Conservation (phyloP, 495 filamentous ascomycete species). For the Chlorociboria aeruginascens region DNA sequence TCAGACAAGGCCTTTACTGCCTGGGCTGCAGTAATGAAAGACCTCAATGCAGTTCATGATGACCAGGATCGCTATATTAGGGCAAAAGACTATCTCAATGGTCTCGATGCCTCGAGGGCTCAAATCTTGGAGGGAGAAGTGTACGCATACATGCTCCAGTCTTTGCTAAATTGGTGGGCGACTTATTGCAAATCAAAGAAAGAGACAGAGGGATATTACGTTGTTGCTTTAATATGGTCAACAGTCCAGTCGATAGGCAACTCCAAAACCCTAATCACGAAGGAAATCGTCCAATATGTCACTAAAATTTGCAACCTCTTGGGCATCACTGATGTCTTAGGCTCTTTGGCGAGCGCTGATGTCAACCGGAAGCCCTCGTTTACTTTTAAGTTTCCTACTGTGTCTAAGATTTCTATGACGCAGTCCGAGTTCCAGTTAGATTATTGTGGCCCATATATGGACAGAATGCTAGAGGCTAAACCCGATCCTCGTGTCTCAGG, state of each 20-base stretch:
- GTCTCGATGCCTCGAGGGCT: conserved; percentile 16
- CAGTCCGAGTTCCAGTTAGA: conserved; percentile 27
- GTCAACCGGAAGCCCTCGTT: conserved; percentile 17
- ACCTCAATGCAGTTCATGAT: conserved; percentile 17
- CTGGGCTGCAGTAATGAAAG: conserved; percentile 23
- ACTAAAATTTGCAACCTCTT: conserved; percentile 14
- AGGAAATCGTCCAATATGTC: conserved; percentile 11
- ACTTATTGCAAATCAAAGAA: conserved; percentile 18
- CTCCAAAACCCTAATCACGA: conserved; percentile 8
- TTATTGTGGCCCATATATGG: conserved; percentile 61
- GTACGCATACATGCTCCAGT: conserved; percentile 25
- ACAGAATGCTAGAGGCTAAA: conserved; percentile 54
- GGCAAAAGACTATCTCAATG: conserved; percentile 21
- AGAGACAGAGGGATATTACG: conserved; percentile 20
- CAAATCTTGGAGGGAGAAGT: conserved; percentile 25
- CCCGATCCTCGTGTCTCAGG: conserved; percentile 49
- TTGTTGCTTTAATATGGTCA: conserved; percentile 24
- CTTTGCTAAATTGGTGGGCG: conserved; percentile 24
- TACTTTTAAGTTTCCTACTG: conserved; percentile 14
- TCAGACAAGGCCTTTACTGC: conserved; percentile 22
- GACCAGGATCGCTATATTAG: conserved; percentile 23
- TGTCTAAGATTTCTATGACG: conserved; percentile 6
- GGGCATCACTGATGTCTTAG: conserved; percentile 12
- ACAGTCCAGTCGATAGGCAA: conserved; percentile 10
- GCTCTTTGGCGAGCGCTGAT: conserved; percentile 1